Evolutionary conservation across 768 basidiomycete species (phyloP).

Genomic region (Tulasnella sp.): DNA sequence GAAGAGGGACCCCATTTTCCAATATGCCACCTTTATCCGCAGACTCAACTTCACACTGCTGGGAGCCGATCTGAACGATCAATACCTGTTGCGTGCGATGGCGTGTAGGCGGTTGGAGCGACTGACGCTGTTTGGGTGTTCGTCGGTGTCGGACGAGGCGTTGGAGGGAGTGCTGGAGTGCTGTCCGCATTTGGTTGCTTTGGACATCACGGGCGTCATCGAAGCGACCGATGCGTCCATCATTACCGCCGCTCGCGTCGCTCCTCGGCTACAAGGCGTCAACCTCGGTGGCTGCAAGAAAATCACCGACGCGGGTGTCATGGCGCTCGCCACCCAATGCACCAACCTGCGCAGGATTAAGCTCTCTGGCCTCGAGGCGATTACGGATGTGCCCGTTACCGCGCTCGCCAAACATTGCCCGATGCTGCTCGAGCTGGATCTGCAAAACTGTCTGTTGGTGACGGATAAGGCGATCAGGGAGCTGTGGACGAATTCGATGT

Average conservation of each 20-base stretch:
- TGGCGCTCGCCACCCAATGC: constrained; percentile 62
- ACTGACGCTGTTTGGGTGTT: constrained; percentile 74
- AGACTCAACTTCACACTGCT: constrained; percentile 80
- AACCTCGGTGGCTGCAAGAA: constrained; percentile 75
- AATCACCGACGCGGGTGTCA: constrained; percentile 65
- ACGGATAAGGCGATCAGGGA: constrained; percentile 69
- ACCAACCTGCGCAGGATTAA: constrained; percentile 80
- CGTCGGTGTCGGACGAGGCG: constrained; percentile 47
- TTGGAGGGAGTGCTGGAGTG: constrained; percentile 52
- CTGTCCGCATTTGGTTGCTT: constrained; percentile 67
- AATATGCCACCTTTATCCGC: constrained; percentile 76
- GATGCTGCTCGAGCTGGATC: constrained; percentile 85
- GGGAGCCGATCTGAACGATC: constrained; percentile 55
- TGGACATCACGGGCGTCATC: constrained; percentile 67
- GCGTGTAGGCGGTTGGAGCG: constrained; percentile 75
- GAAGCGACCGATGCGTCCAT: constrained; percentile 62
- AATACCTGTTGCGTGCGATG: constrained; percentile 55
- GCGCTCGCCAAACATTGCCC: constrained; percentile 68
- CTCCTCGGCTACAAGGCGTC: constrained; percentile 76
- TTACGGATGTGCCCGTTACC: constrained; percentile 68
- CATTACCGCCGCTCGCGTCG: constrained; percentile 52
- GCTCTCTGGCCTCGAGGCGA: constrained; percentile 56
- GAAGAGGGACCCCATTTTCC: constrained; percentile 57
- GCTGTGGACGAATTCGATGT: constrained; percentile 63
- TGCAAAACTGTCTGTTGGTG: constrained; percentile 68